Conservation (phyloP, 345 rosid genomes). For the Clausena lansium region DNA sequence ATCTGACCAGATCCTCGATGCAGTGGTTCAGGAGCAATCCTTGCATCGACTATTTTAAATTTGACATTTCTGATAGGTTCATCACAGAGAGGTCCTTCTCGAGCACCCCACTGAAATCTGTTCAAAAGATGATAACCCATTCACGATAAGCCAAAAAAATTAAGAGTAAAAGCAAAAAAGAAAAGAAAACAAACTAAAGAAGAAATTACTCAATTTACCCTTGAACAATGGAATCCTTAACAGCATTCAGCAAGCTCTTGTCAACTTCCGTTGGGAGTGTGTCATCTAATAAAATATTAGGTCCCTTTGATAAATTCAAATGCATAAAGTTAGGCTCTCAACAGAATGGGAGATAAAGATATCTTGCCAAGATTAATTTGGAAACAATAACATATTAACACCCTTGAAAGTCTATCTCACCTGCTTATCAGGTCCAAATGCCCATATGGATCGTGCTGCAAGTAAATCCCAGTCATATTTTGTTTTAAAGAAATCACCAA, state of each 20-base stretch:
- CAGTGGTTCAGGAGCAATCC: constrained; percentile 85
- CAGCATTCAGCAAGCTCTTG: constrained; percentile 73
- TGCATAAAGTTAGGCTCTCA: not conserved
- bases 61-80: constrained; percentile 97
- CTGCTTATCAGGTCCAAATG: constrained; percentile 99
- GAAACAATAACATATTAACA: constrained; percentile 9
- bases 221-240: constrained; percentile 94
- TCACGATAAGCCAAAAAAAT: constrained; percentile 1
- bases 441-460: constrained; percentile 97
- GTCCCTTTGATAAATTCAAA: constrained; percentile 52
- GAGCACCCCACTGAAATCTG: constrained; percentile 99
- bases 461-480: constrained; percentile 97
- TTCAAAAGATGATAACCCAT: constrained; percentile 16
- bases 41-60: constrained; percentile 96
- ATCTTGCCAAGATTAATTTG: not conserved
- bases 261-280: constrained; percentile 96
- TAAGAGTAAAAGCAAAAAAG: constrained; percentile 8
- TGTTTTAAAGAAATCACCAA: constrained; percentile 91
- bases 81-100: constrained; percentile 98
- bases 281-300: constrained; percentile 88
- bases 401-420: constrained; percentile 27
- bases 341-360: not conserved
- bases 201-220: constrained; percentile 46
- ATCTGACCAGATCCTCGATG: constrained; percentile 98
- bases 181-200: constrained; percentile 1